These are phyloP conservation scores for Stagonosporopsis rhizophila DNA, from an alignment of 2,329 filamentous ascomycete genomes.

Conservation along the genomic window DNA sequence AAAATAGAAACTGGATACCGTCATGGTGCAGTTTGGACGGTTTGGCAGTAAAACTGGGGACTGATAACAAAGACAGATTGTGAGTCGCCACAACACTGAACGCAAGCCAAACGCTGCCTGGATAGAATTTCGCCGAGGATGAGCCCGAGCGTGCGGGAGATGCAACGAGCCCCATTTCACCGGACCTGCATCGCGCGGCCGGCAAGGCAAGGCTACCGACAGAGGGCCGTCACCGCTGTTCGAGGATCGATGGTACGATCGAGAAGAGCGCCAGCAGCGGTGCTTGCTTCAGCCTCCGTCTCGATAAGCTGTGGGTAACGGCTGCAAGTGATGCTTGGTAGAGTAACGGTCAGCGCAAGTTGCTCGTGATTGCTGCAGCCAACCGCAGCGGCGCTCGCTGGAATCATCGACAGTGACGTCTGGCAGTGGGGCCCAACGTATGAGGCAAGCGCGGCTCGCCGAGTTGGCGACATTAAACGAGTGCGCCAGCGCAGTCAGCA, in stretches of 20 bases:
- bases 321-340: slow-evolving; percentile 15
- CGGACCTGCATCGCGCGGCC: slow-evolving; percentile 32
- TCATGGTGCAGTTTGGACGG: slow-evolving; percentile 31
- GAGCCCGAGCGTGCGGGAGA: slow-evolving; percentile 11
- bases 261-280: slow-evolving; percentile 8
- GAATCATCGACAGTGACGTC: slow-evolving; percentile 28
- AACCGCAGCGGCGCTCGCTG: slow-evolving; percentile 12
- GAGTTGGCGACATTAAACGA: slow-evolving; percentile 10
- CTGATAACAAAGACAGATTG: slow-evolving; percentile 27
- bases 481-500: not conserved
- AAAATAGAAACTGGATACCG: slow-evolving; percentile 38
- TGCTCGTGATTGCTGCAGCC: slow-evolving; percentile 17
- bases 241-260: not conserved
- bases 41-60: slow-evolving; percentile 32
- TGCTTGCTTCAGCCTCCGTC: slow-evolving; percentile 2
- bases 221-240: slow-evolving; percentile 23
- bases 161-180: slow-evolving; percentile 29
- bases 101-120: slow-evolving; percentile 9
- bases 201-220: slow-evolving; percentile 30
- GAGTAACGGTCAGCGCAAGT: slow-evolving; percentile 4
- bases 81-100: slow-evolving; percentile 35
- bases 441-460: slow-evolving; percentile 29
- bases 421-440: slow-evolving; percentile 15
- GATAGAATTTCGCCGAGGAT: slow-evolving; percentile 28
- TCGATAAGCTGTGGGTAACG: slow-evolving; percentile 15